Evolutionary conservation across 2,329 filamentous ascomycete genomes (phyloP), one percentile per base, ranked within the genome.

Genomic region (Cytospora piceicola): DNA sequence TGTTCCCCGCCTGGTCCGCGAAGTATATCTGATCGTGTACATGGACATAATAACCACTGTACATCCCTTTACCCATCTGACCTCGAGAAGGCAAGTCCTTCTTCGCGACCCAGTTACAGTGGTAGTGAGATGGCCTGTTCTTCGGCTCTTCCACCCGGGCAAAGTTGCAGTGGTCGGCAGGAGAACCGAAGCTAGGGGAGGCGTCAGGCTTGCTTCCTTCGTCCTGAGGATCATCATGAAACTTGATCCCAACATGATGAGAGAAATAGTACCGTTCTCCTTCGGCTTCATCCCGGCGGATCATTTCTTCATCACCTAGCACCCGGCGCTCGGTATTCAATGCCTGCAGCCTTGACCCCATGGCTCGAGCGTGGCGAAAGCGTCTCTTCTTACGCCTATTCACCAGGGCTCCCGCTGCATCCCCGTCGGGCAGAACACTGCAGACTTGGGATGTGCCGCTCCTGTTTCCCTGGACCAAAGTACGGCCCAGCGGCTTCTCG

Each of bases 31-130:
- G 53, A 22, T 39, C 39, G 20, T 54, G 55, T 12, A 2, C 22
- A 12, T 22, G 6, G 22, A 30, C 12, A 17, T 9, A 32, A 17
- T 29, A 57, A 8, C 46, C 6, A 1, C 1, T 1, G 27, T 59
- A 59, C 22, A 52, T 11, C n/a, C 61, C 54, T 51, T 14, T 11
- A 17, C 12, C 29, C 11, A n/a, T 14, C 51, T 36, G 24, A 1
- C 30, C 8, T 14, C 20, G 46, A 14, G 30, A 2, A 34, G 4
- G 7, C 11, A 51, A 17, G 17, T 51, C 9, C 39, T 22, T 30
- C 51, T n/a, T 42, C 11, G 60, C 57, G 34, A 57, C n/a, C 42
- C 30, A 63, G 46, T 49, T 24, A 14, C 46, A 9, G 22, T 49
- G 46, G 5, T 12, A 22, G 9, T 24, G 11, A 22, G 9, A 12